These are phyloP conservation scores for Prunus salicina DNA, from an alignment of 306 rosid genomes.

Conservation along the genomic window DNA sequence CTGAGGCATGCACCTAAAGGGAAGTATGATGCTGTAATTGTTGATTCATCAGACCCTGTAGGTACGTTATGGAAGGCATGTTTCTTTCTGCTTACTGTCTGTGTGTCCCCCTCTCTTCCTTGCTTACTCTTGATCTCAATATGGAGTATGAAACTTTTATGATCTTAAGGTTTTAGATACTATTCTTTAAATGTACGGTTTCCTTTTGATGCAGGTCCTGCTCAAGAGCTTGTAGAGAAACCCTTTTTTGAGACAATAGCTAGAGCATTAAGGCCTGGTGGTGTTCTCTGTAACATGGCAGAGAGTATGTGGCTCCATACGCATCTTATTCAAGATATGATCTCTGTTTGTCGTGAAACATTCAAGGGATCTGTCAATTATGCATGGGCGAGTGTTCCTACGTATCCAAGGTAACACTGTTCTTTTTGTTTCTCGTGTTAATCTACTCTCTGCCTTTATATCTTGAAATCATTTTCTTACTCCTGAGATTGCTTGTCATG, in stretches of 20 bases:
- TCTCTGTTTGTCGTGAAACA: constrained; percentile 61
- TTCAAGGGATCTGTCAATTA: constrained; percentile 89
- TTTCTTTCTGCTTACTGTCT: not conserved
- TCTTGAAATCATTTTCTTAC: not conserved
- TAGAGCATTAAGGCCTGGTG: constrained; percentile 89
- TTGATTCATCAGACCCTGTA: constrained; percentile 97
- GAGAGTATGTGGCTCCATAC: constrained; percentile 99
- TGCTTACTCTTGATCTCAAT: not conserved
- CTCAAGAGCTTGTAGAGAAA: constrained; percentile 96
- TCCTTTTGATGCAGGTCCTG: constrained; percentile 67
- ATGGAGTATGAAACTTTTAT: not conserved
- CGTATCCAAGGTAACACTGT: constrained; percentile 73
- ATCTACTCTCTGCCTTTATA: not conserved
- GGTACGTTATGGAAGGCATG: constrained; percentile 45
- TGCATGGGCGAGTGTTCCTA: constrained; percentile 97
- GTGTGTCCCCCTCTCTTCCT: too few relatives aligned
- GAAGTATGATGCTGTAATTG: constrained; percentile 86
- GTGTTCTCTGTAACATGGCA: constrained; percentile 97
- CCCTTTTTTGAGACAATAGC: constrained; percentile 93
- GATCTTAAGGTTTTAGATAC: constrained; percentile 1
- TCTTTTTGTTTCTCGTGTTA: not conserved
- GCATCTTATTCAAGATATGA: constrained; percentile 85
- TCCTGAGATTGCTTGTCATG: constrained; percentile 18
- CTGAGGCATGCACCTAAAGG: constrained; percentile 61
- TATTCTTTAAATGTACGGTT: constrained; percentile 3